A percentile compares a stretch with the other conserved stretches of the same genome.
Conservation (phyloP, 805 yeast species). For the Jamesozyma spencerorum region DNA sequence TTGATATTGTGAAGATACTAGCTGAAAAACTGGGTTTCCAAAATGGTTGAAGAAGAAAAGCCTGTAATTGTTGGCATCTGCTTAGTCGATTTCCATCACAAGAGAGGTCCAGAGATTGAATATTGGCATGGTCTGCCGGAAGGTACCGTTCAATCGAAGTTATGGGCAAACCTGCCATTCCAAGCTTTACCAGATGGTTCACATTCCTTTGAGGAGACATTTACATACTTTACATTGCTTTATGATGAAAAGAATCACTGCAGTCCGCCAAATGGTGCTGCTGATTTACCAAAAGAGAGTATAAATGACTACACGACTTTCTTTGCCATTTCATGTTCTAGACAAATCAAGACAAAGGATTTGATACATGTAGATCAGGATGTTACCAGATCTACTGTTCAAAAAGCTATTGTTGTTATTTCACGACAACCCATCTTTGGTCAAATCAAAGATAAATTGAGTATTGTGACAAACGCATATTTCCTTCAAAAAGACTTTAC, state of each 20-base stretch:
- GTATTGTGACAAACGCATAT: slow-evolving; percentile 79
- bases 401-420: slow-evolving; percentile 83
- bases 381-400: slow-evolving; percentile 78
- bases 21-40: too few relatives aligned
- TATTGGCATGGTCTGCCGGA: slow-evolving; percentile 59
- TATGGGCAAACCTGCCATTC: slow-evolving; percentile 86
- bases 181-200: slow-evolving; percentile 96
- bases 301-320: slow-evolving; percentile 46
- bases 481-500: slow-evolving; percentile 72
- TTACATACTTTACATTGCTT: slow-evolving; percentile 77
- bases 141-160: slow-evolving; percentile 25
- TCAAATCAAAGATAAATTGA: slow-evolving; percentile 80
- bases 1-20: too few relatives aligned
- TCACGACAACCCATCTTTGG: slow-evolving; percentile 79
- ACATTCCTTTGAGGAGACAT: slow-evolving; percentile 87
- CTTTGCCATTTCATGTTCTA: slow-evolving; percentile 91
- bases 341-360: slow-evolving; percentile 64
- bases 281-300: slow-evolving; percentile 31
- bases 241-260: slow-evolving; percentile 45
- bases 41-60: slow-evolving; percentile 5
- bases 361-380: slow-evolving; percentile 49
- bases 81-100: slow-evolving; percentile 86
- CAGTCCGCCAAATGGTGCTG: slow-evolving; percentile 33
- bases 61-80: slow-evolving; percentile 67
- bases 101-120: slow-evolving; percentile 91